Base-by-base conservation (phyloP, 1,284 basidiomycete genomes). In the Hypsizygus ulmarius region DNA sequence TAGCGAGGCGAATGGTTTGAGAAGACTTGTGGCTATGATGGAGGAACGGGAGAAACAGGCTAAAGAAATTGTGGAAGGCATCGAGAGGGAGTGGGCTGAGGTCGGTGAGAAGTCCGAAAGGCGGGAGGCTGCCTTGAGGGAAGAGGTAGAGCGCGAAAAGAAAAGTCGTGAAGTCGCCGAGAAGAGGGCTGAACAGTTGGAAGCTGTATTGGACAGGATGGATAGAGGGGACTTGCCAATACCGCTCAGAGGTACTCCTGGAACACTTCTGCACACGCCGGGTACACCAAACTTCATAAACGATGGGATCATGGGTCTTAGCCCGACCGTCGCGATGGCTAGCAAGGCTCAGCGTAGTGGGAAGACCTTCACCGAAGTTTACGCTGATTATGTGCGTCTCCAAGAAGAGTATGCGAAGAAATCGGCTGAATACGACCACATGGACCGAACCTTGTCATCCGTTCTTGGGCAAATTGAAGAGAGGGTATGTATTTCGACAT, bases 401-500 rank as follows among this genome's bases (percentile, higher is more conserved):
- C 87, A 97, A 64, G 89, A 91, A 34, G 88, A 93, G 42, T 84
- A 87, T 46, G 76, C 81, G 12, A 79, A 77, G 60, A 90, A 93
- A 64, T 82, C 80, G 46, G 75, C 81, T 1, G 91, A 97, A 68
- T 88, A 85, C 45, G 82, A 85, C 52, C 81, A 89, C 38, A 84
- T 97, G 75, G 87, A 90, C 44, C 77, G 82, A 27, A 84, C 89
- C 10, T 69, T 93, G 30, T 72, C 78, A 18, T 74, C 79, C 16
- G 82, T 92, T n/a, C 72, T 92, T 15, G 80, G 79, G 46, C 89
- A 96, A 67, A 90, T 97, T 49, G 85, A 92, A 61, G 93, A 96
- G 69, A 75, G 91, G 63, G 93, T 95, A 61, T 51, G 87, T 70
- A 5, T 36, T 40, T 10, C 35, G 19, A 14, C 3, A 5, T 37